Evolutionary conservation across 2,329 filamentous ascomycete species (phyloP).

Genomic region (Aspergillus flavus): DNA sequence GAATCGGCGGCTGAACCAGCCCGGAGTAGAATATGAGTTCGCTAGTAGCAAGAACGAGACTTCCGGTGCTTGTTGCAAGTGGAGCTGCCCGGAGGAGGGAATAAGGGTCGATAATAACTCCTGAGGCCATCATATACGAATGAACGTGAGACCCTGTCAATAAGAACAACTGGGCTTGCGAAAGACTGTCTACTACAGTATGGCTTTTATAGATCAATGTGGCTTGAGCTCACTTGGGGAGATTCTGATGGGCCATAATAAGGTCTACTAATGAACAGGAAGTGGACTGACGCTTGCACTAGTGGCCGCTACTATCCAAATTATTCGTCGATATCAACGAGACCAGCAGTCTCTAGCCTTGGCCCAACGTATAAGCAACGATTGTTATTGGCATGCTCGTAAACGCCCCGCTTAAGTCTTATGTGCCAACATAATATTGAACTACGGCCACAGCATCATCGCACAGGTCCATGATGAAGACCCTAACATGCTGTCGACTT

Average conservation of each 20-base stretch:
- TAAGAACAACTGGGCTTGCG: not conserved
- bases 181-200: not conserved
- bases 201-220: not conserved
- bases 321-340: not conserved
- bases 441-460: no score
- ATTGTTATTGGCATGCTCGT: not conserved
- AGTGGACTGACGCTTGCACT: not conserved
- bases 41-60: not conserved
- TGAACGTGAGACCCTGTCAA: not conserved
- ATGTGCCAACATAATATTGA: not conserved
- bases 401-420: not conserved
- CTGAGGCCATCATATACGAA: not conserved
- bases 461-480: no score
- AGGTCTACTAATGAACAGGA: not conserved
- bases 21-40: not conserved
- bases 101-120: not conserved
- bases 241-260: not conserved
- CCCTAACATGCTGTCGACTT: no score
- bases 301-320: not conserved
- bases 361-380: no score
- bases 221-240: not conserved
- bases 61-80: constrained; percentile 1
- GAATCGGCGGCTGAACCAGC: not conserved
- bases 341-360: not conserved
- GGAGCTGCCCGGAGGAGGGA: not conserved